These are phyloP conservation scores for Dactylellina drechsleri DNA, from an alignment of 2,329 filamentous ascomycete species.

Conservation along the genomic window DNA sequence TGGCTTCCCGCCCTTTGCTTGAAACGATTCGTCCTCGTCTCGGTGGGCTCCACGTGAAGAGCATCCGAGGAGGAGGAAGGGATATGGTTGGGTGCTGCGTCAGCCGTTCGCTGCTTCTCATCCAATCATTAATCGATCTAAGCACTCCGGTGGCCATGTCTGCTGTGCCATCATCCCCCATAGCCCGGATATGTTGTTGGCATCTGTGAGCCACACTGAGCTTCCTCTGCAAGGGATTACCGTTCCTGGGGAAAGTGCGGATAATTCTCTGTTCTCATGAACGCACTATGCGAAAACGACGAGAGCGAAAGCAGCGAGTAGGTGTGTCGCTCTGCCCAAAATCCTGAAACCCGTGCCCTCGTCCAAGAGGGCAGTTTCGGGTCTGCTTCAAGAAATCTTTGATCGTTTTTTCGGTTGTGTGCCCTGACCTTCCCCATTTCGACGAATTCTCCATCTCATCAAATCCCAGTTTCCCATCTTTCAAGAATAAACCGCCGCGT, in stretches of 20 bases:
- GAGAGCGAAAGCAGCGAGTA: constrained; percentile 9
- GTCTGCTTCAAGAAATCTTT: constrained; percentile 50
- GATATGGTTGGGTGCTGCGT: constrained; percentile 44
- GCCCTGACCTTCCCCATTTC: constrained; percentile 50
- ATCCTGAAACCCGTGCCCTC: constrained; percentile 38
- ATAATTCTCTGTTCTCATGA: constrained; percentile 40
- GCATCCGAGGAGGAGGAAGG: constrained; percentile 43
- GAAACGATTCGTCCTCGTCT: constrained; percentile 53
- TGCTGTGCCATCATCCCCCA: constrained; percentile 39
- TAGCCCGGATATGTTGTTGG: constrained; percentile 35
- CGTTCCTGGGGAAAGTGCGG: constrained; percentile 30
- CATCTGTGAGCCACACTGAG: constrained; percentile 52
- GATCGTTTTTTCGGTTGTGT: constrained; percentile 6
- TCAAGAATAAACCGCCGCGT: constrained; percentile 30
- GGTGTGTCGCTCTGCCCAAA: constrained; percentile 1
- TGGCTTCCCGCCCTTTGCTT: constrained; percentile 47
- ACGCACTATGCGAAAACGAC: neutral
- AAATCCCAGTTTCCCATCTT: neutral
- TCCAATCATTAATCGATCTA: constrained; percentile 50
- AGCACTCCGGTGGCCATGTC: constrained; percentile 46
- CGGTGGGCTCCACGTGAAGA: constrained; percentile 52
- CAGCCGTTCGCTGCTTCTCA: constrained; percentile 47
- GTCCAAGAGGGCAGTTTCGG: constrained; percentile 45
- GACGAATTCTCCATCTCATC: constrained; percentile 16
- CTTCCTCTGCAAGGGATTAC: constrained; percentile 39